These are phyloP conservation scores for Serendipita vermifera DNA, from an alignment of 768 basidiomycete genomes.

Conservation along the genomic window DNA sequence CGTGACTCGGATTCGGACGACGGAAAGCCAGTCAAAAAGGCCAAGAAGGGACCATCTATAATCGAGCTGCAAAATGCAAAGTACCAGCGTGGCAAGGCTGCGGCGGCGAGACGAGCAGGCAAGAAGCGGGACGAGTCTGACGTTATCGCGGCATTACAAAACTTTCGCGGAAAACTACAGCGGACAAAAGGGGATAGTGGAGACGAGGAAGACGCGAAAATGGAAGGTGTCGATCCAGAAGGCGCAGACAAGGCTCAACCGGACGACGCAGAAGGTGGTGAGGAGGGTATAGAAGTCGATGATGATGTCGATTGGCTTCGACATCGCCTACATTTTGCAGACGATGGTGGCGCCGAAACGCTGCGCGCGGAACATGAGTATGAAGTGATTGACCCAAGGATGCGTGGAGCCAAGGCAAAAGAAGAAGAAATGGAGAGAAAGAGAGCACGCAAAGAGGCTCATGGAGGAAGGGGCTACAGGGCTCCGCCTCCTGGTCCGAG, in stretches of 20 bases:
- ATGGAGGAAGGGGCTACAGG: background rate
- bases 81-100: conserved; percentile 48
- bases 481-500: background rate
- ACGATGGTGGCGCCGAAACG: conserved; percentile 63
- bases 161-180: conserved; percentile 60
- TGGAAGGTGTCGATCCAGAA: conserved; percentile 13
- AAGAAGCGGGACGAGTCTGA: conserved; percentile 57
- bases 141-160: conserved; percentile 51
- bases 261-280: conserved; percentile 19
- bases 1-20: conserved; percentile 51
- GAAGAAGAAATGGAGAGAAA: conserved; percentile 69
- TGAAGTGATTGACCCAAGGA: conserved; percentile 78
- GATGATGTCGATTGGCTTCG: conserved; percentile 61
- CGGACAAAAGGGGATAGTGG: conserved; percentile 22
- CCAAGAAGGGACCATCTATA: conserved; percentile 45
- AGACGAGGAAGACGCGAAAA: conserved; percentile 16
- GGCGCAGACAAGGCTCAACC: background rate
- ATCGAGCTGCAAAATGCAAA: conserved; percentile 72
- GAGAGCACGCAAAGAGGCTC: conserved; percentile 13
- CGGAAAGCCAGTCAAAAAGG: conserved; percentile 46
- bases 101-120: conserved; percentile 33
- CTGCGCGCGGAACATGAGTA: conserved; percentile 67
- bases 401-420: conserved; percentile 54
- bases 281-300: conserved; percentile 58
- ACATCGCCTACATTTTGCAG: conserved; percentile 63